Evolutionary conservation across 2,329 filamentous ascomycete species (phyloP), one percentile per base, ranked within the genome.

Genomic region (Plenodomus biglobosus): DNA sequence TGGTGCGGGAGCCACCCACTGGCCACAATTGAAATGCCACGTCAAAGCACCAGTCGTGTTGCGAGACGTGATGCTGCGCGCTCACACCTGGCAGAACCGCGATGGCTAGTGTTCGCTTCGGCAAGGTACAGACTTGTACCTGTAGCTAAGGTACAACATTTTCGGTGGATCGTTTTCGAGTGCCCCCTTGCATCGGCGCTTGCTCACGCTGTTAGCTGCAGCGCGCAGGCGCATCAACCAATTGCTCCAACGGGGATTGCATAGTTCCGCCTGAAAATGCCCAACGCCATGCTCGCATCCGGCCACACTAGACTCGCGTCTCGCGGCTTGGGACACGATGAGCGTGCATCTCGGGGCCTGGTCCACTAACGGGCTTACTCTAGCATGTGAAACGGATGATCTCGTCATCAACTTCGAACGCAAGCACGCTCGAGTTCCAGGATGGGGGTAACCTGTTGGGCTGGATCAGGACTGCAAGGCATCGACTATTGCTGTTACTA

Each of bases 51-150:
- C 6, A 8, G 18, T 17, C 16, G 10, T 37, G 35, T 37, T 18
- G 38, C 45, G 35, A 44, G 40, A 38, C 42, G 52, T 50, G 49
- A 45, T 32, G 40, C 21, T 44, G 50, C 43, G 38, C 51, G 50
- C 35, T 42, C 34, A 53, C 42, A 42, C 36, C 53, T 56, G 55
- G 54, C 40, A 50, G 44, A 47, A 55, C 24, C 45, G 56, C 56
- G 55, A 59, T 55, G 62, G 59, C 55, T 67, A 64, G 64, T 48
- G 52, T 69, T 71, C 68, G 68, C 67, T 71, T 70, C 68, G 57
- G 68, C 58, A 71, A 71, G 68, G 68, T 71, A 71, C 68, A 67
- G 59, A 68, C 61, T 59, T 62, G 67, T 61, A 57, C 59, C 47
- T 32, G 6, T 32, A 32, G 27, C 27, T 32, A 32, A 32, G 27